A percentile compares a stretch with the other conserved stretches of the same genome.
Conservation (phyloP, 176 grass and related monocot species). For the Hsuehochloa calcarea region DNA sequence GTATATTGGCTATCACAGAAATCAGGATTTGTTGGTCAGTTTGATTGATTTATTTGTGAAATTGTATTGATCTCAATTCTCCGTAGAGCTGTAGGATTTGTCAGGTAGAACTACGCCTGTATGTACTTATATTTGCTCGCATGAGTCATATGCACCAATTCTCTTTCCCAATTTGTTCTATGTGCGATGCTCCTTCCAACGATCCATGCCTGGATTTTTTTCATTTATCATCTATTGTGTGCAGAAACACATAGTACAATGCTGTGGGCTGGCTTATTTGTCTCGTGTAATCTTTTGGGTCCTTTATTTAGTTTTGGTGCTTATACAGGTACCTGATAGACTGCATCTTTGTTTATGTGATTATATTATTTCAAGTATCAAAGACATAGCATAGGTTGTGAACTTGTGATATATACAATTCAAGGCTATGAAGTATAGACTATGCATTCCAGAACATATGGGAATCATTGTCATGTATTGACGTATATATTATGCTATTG, state of each 20-base stretch:
- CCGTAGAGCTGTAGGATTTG: background rate
- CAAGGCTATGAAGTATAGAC: background rate
- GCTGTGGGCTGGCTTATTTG: background rate
- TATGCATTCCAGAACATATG: background rate
- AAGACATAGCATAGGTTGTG: background rate
- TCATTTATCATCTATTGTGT: background rate
- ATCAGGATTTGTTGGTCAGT: background rate
- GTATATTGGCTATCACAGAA: background rate
- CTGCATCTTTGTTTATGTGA: background rate
- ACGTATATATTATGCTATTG: background rate
- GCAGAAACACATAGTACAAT: background rate
- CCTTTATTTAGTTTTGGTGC: background rate
- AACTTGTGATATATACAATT: background rate
- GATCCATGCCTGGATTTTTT: background rate
- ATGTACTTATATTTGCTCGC: background rate
- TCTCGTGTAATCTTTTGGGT: background rate
- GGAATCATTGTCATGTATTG: background rate
- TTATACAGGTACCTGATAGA: background rate
- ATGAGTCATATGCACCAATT: background rate
- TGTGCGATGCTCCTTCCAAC: background rate
- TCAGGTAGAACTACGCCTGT: background rate
- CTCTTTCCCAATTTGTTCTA: background rate
- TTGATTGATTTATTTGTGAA: background rate
- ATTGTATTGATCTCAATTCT: background rate
- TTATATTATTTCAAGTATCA: background rate